Evolutionary conservation across 768 basidiomycete genomes (phyloP), one percentile per base, ranked within the genome.

Genomic region (Kwoniella sp.): DNA sequence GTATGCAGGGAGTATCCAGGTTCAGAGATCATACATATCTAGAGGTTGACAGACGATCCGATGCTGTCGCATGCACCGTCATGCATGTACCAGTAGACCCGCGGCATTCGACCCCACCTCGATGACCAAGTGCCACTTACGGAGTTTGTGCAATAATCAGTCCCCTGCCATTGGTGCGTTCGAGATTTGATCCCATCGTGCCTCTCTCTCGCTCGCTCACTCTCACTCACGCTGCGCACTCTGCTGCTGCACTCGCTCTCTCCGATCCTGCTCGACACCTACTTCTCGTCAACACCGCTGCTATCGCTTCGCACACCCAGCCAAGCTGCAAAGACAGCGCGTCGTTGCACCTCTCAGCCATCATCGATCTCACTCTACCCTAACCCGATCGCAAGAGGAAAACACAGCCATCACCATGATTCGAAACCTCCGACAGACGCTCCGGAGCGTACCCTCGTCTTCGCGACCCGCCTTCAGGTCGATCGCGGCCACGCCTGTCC

Each of bases 401-500:
- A 22, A 38, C 22, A 27, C 5, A 14, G 11, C 9, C 1, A 3
- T 7, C 42, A 32, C 46, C 45, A 46, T 53, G 58, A 42, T 53
- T 20, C 36, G 44, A 38, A 42, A 52, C 39, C 22, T 48, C 33
- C 31, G 48, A 50, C 55, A 36, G 26, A 17, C 50, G 15, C 41
- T 50, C 26, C 48, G 48, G 32, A 15, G 31, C 12, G 38, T 26
- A 7, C 29, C 43, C 7, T 50, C 58, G 20, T 53, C 57, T 34
- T 46, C 50, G n/a, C 27, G 46, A 27, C 15, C 38, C 22, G 23
- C 54, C 2, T 26, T 59, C 41, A 54, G 60, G 40, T 32, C 52
- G 15, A 34, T 67, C 26, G 56, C 65, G 20, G 52, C 55, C 4
- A 47, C 65, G 2, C 34, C 65, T 14, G 29, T 56, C 39, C 55